phyloP scores from a whole-genome alignment of 176 grass and related monocot species.

The Leersia perrieri region DNA sequence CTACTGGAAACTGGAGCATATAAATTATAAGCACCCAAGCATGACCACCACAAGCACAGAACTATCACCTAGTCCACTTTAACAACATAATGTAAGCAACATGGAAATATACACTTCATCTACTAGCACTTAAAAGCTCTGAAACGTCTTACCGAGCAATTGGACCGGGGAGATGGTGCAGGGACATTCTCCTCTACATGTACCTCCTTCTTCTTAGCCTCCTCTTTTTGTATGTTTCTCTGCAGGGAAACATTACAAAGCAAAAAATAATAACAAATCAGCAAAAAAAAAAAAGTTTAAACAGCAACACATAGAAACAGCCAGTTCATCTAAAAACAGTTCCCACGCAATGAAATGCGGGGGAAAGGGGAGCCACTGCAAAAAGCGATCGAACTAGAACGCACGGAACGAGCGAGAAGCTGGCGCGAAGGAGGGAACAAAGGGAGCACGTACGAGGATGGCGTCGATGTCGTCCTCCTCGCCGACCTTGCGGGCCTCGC shows the following conservation, averaged over 20 bases:
- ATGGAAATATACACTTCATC: neutral
- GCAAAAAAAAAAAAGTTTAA: neutral
- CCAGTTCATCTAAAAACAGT: no score
- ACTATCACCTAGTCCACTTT: neutral
- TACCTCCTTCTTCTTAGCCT: slow-evolving; percentile 98
- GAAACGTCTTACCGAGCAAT: slow-evolving; percentile 49
- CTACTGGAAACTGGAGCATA: neutral
- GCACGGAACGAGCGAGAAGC: neutral
- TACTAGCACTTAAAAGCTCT: neutral
- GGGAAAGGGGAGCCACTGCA: neutral
- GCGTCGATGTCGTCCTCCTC: slow-evolving; percentile 95
- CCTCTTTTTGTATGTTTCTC: slow-evolving; percentile 91
- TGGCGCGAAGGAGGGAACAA: no score
- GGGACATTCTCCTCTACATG: slow-evolving; percentile 85
- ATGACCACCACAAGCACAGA: neutral
- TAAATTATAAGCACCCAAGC: neutral
- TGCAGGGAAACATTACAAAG: slow-evolving; percentile 21
- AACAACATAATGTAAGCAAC: neutral
- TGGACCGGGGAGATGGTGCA: slow-evolving; percentile 84
- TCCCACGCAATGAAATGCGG: neutral
- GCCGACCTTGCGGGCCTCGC: slow-evolving; percentile 66
- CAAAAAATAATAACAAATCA: neutral
- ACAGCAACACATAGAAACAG: neutral
- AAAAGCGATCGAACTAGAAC: neutral
- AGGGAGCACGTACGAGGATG: slow-evolving; percentile 62